phyloP scores from a whole-genome alignment of 2,329 filamentous ascomycete species.

The Alternaria triticimaculans region DNA sequence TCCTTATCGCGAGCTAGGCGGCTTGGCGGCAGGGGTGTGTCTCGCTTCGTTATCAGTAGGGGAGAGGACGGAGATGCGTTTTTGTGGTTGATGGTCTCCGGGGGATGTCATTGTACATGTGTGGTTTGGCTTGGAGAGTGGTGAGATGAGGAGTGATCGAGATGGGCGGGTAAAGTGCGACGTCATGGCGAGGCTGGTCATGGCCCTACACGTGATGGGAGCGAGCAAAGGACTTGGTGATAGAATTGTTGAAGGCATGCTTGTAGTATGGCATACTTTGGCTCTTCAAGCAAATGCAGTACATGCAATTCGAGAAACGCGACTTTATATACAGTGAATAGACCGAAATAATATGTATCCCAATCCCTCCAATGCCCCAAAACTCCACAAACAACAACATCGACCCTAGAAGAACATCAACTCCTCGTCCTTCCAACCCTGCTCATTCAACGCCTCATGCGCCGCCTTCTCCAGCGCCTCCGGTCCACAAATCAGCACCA shows the following conservation, averaged over 20 bases:
- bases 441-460: constrained; percentile 60
- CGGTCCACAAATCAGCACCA: constrained; percentile 84
- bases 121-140: not conserved
- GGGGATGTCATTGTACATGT: not conserved
- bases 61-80: constrained; percentile 21
- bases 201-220: not conserved
- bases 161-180: not conserved
- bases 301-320: not conserved
- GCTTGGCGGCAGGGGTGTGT: constrained; percentile 15
- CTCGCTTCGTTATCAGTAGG: constrained; percentile 15
- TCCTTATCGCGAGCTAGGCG: constrained; percentile 16
- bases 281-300: not conserved
- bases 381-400: not conserved
- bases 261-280: not conserved
- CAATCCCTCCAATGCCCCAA: not conserved
- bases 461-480: constrained; percentile 74
- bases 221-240: not conserved
- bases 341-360: not conserved
- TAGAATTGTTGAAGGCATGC: not conserved
- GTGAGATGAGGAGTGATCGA: not conserved
- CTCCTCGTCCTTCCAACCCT: constrained; percentile 76
- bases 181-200: not conserved
- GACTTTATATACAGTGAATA: not conserved
- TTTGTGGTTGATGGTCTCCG: constrained; percentile 12
- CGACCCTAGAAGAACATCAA: constrained; percentile 72